A percentile compares a stretch with the other conserved stretches of the same genome.
Conservation (phyloP, 495 filamentous ascomycete species). For the Trichoderma parareesei region DNA sequence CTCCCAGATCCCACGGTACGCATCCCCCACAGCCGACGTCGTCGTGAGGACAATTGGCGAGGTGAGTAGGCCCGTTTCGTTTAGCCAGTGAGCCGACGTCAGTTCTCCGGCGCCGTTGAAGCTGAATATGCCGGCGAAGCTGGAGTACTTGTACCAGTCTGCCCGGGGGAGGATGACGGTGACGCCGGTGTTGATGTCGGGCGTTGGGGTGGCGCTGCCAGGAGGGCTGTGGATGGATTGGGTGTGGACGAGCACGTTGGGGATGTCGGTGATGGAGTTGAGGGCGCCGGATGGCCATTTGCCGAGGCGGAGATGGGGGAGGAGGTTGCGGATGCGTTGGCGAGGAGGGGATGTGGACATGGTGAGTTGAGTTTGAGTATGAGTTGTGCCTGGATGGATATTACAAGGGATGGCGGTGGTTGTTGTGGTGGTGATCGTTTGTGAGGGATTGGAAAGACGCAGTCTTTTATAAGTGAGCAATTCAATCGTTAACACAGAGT, state of each 20-base stretch:
- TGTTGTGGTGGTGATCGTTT: no score
- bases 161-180: slow-evolving; percentile 43
- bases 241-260: slow-evolving; percentile 40
- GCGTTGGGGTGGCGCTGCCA: background rate
- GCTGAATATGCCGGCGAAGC: slow-evolving; percentile 41
- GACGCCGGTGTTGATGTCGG: slow-evolving; percentile 40
- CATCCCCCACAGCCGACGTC: slow-evolving; percentile 39
- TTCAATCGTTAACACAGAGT: no score
- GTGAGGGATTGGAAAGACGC: no score
- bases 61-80: slow-evolving; percentile 41
- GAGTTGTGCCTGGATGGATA: no score
- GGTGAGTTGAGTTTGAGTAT: no score
- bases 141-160: slow-evolving; percentile 39
- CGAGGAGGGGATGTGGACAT: background rate
- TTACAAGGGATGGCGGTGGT: no score
- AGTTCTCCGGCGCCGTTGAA: slow-evolving; percentile 50
- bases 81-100: slow-evolving; percentile 45
- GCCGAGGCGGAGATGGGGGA: slow-evolving; percentile 33
- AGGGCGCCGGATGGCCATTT: slow-evolving; percentile 31
- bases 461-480: no score
- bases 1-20: slow-evolving; percentile 41
- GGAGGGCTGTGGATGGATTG: slow-evolving; percentile 28
- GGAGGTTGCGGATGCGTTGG: slow-evolving; percentile 32
- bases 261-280: slow-evolving; percentile 45
- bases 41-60: slow-evolving; percentile 46